A percentile compares a stretch with the other conserved stretches of the same genome.
These are phyloP conservation scores for Mimosa bimucronata DNA, from an alignment of 306 rosid genomes.

Conservation along the genomic window DNA sequence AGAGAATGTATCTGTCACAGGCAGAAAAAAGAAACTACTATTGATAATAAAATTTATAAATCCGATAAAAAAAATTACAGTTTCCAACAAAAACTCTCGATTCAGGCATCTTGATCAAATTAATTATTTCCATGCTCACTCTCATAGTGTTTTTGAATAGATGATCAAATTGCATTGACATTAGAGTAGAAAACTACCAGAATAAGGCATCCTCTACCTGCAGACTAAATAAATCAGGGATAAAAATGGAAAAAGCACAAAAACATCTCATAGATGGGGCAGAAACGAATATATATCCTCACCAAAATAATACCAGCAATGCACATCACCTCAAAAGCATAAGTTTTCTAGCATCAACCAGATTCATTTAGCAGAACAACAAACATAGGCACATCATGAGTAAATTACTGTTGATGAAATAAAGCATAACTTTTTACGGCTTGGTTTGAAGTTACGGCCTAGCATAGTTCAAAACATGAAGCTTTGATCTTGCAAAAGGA, in stretches of 20 bases:
- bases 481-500: neutral
- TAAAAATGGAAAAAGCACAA: no score
- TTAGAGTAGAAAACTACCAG: no score
- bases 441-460: neutral
- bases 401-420: neutral
- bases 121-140: no score
- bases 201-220: no score
- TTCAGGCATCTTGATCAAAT: slow-evolving; percentile 29
- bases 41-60: neutral
- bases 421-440: neutral
- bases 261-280: no score
- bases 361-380: neutral
- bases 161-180: no score
- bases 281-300: no score
- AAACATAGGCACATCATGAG: neutral
- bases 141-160: no score
- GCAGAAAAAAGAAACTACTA: slow-evolving; percentile 23
- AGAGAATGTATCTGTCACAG: slow-evolving; percentile 67
- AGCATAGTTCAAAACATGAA: neutral
- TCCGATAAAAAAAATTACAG: neutral
- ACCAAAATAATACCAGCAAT: neutral
- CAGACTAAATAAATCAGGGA: no score
- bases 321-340: neutral
- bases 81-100: neutral
- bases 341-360: neutral